A percentile compares a stretch with the other conserved stretches of the same genome.
Conservation (phyloP, 176 grass and related monocot species). For the Avena atlantica region DNA sequence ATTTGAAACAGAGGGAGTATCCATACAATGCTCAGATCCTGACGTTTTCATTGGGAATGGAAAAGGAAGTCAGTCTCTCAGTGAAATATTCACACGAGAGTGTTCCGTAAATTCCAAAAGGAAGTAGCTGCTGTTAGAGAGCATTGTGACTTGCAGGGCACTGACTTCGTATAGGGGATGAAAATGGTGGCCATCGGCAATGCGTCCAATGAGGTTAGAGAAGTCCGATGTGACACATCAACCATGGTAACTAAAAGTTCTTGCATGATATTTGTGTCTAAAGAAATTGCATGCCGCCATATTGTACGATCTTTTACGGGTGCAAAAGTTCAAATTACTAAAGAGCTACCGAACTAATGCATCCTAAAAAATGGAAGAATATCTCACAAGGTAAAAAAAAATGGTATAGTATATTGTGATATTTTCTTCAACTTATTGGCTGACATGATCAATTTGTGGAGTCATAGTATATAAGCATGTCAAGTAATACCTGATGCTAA, state of each 20-base stretch:
- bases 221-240: not conserved
- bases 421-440: not conserved
- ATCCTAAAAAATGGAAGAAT: not conserved
- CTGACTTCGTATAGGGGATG: too few species aligned
- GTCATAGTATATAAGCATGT: not conserved
- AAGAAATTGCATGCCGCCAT: not conserved
- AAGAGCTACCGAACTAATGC: not conserved
- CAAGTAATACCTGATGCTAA: not conserved
- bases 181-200: not conserved
- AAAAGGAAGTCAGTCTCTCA: not conserved
- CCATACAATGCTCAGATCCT: not conserved
- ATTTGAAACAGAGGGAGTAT: too few species aligned
- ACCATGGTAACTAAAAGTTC: not conserved
- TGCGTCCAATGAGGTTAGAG: not conserved
- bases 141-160: not conserved
- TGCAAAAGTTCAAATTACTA: not conserved
- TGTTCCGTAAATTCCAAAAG: not conserved
- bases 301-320: not conserved
- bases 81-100: not conserved
- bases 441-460: not conserved
- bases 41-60: not conserved
- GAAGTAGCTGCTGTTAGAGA: not conserved
- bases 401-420: not conserved
- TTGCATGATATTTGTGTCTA: not conserved
- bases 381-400: not conserved